These are phyloP conservation scores for Fusarium sp. DNA, from an alignment of 2,329 filamentous ascomycete species.

Conservation along the genomic window DNA sequence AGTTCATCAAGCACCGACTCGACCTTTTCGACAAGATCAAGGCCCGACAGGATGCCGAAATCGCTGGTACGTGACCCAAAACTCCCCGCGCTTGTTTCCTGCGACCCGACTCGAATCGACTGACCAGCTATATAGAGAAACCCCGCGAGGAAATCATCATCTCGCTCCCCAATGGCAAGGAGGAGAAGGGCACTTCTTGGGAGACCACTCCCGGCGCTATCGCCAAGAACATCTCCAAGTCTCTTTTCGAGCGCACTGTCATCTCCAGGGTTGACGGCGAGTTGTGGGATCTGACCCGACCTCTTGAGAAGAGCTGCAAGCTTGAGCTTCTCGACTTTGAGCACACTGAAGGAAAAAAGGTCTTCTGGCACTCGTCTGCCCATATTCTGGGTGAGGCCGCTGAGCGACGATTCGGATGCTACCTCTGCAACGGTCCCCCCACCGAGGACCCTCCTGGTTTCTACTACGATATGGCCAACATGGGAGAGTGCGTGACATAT, in stretches of 20 bases:
- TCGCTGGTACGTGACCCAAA: conserved; percentile 59
- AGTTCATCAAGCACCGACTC: conserved; percentile 87
- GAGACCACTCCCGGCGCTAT: conserved; percentile 90
- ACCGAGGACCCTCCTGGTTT: conserved; percentile 84
- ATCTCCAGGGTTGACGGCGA: conserved; percentile 87
- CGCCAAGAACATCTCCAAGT: conserved; percentile 86
- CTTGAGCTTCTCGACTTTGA: conserved; percentile 90
- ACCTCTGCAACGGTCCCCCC: conserved; percentile 93
- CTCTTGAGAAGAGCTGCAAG: conserved; percentile 88
- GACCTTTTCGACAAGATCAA: conserved; percentile 91
- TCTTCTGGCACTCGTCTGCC: conserved; percentile 98
- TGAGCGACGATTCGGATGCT: conserved; percentile 91
- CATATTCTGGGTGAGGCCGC: conserved; percentile 96
- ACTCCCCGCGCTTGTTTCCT: background rate
- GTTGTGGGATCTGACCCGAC: conserved; percentile 93
- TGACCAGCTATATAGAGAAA: conserved; percentile 65
- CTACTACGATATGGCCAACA: conserved; percentile 94
- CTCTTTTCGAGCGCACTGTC: conserved; percentile 86
- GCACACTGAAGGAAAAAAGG: conserved; percentile 76
- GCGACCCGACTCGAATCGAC: conserved; percentile 31
- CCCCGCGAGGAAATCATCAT: conserved; percentile 82
- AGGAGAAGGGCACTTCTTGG: conserved; percentile 84
- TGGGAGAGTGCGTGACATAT: conserved; percentile 54
- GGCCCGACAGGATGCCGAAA: conserved; percentile 84
- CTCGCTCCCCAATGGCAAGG: conserved; percentile 79